Percentiles rank a stretch among this genome's conserved stretches.
These are phyloP conservation scores for Myxozyma vanderwaltii DNA, from an alignment of 805 yeast genomes.

Conservation along the genomic window DNA sequence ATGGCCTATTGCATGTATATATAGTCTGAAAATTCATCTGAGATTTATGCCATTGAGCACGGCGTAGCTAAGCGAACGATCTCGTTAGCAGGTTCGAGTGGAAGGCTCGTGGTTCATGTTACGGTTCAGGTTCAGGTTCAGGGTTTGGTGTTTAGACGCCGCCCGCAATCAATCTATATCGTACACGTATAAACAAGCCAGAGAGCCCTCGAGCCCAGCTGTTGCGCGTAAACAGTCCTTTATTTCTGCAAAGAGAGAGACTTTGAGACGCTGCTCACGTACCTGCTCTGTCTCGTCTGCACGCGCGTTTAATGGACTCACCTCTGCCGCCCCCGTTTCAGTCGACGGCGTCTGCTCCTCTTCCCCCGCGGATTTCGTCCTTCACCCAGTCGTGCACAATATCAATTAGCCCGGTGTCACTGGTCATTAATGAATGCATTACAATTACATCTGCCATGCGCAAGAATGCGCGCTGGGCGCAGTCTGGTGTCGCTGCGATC, in stretches of 20 bases:
- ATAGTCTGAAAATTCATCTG: too few species aligned
- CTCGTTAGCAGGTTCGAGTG: too few species aligned
- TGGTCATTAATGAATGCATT: conserved; percentile 86
- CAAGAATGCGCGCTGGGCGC: conserved; percentile 74
- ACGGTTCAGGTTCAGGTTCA: conserved; percentile 1
- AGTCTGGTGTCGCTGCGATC: conserved; percentile 81
- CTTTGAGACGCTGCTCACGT: too few species aligned
- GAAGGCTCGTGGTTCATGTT: background rate
- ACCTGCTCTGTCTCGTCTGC: background rate
- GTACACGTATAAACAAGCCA: background rate
- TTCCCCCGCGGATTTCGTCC: conserved; percentile 32
- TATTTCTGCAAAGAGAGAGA: too few species aligned
- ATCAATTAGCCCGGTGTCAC: conserved; percentile 74
- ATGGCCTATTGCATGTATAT: too few species aligned
- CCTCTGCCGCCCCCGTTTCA: background rate
- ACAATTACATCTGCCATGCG: conserved; percentile 86
- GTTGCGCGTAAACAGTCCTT: background rate
- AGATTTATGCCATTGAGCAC: too few species aligned
- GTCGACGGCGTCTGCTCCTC: conserved; percentile 4
- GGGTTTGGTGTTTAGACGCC: background rate
- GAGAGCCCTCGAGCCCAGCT: background rate
- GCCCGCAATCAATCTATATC: background rate
- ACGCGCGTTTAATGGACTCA: conserved; percentile 3
- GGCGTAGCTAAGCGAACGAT: too few species aligned
- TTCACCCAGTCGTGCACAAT: conserved; percentile 31